Evolutionary conservation across 176 grass and related monocot genomes (phyloP), one percentile per base, ranked within the genome.

Genomic region (Metroxylon sagu): DNA sequence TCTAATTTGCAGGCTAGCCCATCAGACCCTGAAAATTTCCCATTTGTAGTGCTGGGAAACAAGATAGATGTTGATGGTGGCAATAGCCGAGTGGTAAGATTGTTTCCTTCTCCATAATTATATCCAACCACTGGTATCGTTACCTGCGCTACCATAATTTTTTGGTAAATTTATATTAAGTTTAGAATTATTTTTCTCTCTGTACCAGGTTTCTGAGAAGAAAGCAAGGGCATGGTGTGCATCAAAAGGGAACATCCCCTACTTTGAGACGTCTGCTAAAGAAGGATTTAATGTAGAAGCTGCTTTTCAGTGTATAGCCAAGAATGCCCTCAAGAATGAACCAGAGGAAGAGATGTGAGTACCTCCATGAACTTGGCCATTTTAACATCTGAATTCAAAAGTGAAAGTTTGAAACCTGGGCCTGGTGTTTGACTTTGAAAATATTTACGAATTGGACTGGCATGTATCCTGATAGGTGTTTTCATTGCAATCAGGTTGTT

Each of bases 241-340:
- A 28, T 89, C 89, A 14, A 89, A 89, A 69, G 85, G 85, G 48
- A 87, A 82, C 48, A 96, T 96, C 29, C 87, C 92, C 49, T 96
- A 88, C 57, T 96, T 90, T 43, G 92, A 96, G 81, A 90, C 83
- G 5, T 96, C 92, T 48, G 92, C 92, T 52, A 96, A 96, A 81
- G 87, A 96, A 65, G 92, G 92, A 62, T 85, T 90, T 76, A 96
- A 90, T 54, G 92, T 96, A 0, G 92, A 96, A 60, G 92, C 83
- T 14, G 87, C 92, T 57, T 96, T 96, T 19, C 77, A 96, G 71
- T 87, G 80, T 65, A 96, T 96, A 72, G 86, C 92, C 10, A 88
- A 74, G 83, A 96, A 96, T 69, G 92, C 92, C 53, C 52, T 96
- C n/a, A 96, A 96, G 75, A 96, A 90, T 75, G 92, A 96, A 59